A percentile compares a stretch with the other conserved stretches of the same genome.
Evolutionary conservation across 495 filamentous ascomycete genomes (phyloP).

Genomic region (Hypomontagnella monticulosa): DNA sequence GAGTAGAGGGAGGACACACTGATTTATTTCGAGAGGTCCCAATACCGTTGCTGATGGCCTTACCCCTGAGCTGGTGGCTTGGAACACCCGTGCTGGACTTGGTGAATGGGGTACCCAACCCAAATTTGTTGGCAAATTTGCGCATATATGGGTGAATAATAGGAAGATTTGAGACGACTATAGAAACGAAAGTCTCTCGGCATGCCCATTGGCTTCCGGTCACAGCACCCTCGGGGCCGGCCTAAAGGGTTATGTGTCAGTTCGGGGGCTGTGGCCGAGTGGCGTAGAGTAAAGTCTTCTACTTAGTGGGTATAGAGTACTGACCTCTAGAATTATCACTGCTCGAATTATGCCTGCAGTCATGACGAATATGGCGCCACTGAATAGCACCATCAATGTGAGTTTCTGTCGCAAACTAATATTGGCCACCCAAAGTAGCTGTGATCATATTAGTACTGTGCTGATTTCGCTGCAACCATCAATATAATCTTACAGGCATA

Average conservation of each 20-base stretch:
- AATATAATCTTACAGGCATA: conserved; percentile 52
- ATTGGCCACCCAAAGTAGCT: conserved; percentile 57
- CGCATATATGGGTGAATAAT: conserved; percentile 61
- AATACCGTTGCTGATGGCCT: too few species aligned
- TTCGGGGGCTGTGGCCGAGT: neutral
- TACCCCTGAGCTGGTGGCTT: too few species aligned
- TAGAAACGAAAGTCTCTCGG: conserved; percentile 63
- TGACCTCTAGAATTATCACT: conserved; percentile 59
- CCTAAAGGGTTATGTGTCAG: conserved; percentile 30
- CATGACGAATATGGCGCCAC: conserved; percentile 61
- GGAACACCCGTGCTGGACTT: too few species aligned
- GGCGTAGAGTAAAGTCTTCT: too few species aligned
- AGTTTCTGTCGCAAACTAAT: conserved; percentile 56
- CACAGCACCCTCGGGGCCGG: conserved; percentile 45
- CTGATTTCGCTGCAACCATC: neutral
- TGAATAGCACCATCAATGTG: conserved; percentile 57
- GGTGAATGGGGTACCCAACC: too few species aligned
- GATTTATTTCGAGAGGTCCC: too few species aligned
- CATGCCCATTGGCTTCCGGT: conserved; percentile 54
- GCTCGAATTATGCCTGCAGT: conserved; percentile 60
- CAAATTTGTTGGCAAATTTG: conserved; percentile 11
- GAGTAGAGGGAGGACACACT: too few species aligned
- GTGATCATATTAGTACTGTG: neutral
- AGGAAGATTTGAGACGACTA: conserved; percentile 63
- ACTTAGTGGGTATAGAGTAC: neutral